A percentile compares a stretch with the other conserved stretches of the same genome.
phyloP scores from a whole-genome alignment of 257 asterid genomes.

The Plantago ovata region DNA sequence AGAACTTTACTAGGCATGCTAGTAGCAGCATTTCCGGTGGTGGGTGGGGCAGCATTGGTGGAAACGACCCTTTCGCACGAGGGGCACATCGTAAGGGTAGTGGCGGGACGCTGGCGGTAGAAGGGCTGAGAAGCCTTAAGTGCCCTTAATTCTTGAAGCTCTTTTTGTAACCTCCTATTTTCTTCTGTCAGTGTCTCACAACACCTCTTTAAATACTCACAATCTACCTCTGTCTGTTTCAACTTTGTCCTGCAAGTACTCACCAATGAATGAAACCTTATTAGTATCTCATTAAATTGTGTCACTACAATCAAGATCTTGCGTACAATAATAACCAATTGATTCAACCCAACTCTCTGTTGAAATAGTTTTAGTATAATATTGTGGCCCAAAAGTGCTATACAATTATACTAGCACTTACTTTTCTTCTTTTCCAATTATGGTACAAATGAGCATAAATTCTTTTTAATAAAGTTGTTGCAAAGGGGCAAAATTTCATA shows the following conservation, averaged over 20 bases:
- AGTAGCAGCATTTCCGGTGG: conserved; percentile 5
- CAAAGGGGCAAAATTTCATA: no score
- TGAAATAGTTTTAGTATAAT: no score
- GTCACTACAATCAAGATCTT: conserved; percentile 23
- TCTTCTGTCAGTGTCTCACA: conserved; percentile 87
- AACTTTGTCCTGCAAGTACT: conserved; percentile 57
- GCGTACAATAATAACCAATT: no score
- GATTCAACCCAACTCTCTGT: no score
- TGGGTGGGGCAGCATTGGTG: conserved; percentile 24
- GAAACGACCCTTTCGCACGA: conserved; percentile 74
- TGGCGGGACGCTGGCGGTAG: conserved; percentile 84
- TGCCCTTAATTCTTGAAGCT: conserved; percentile 79
- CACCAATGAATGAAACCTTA: conserved; percentile 7
- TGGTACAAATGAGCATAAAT: no score
- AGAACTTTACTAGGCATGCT: conserved; percentile 27
- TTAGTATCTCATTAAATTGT: conserved; percentile 28
- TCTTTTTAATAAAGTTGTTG: no score
- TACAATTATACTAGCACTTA: no score
- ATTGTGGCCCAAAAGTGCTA: no score
- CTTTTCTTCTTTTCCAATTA: no score
- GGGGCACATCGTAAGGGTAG: conserved; percentile 93
- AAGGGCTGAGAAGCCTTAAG: conserved; percentile 77
- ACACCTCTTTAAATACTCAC: conserved; percentile 85
- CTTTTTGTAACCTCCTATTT: conserved; percentile 74
- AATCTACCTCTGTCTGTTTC: conserved; percentile 96